These are phyloP conservation scores for Wickerhamomyces canadensis DNA, from an alignment of 805 yeast genomes.

Conservation along the genomic window DNA sequence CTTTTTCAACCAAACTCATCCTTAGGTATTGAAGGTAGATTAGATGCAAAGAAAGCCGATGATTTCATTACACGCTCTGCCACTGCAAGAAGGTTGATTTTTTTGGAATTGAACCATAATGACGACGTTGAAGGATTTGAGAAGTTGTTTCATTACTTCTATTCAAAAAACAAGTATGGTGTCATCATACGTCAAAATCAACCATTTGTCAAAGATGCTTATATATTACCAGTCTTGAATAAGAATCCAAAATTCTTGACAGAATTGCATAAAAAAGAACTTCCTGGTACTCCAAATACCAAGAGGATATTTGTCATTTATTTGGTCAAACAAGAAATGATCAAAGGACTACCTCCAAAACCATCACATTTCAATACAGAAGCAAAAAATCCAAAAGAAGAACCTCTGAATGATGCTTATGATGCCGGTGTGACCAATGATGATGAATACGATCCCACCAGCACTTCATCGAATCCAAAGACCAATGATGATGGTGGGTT, in stretches of 20 bases:
- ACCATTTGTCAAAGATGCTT: slow-evolving; percentile 40
- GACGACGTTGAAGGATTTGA: slow-evolving; percentile 17
- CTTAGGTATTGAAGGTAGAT: slow-evolving; percentile 56
- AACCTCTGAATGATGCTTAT: no score
- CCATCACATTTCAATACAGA: not conserved
- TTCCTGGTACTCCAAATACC: not conserved
- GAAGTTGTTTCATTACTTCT: slow-evolving; percentile 29
- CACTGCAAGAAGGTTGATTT: slow-evolving; percentile 45
- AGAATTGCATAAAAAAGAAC: slow-evolving; percentile 2
- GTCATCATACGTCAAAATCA: slow-evolving; percentile 35
- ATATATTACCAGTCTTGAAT: slow-evolving; percentile 30
- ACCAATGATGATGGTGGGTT: slow-evolving; percentile 4
- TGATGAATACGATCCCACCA: slow-evolving; percentile 1
- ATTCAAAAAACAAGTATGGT: slow-evolving; percentile 34
- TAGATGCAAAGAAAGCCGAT: slow-evolving; percentile 49
- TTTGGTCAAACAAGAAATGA: slow-evolving; percentile 19
- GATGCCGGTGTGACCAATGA: no score
- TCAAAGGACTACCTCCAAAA: not conserved
- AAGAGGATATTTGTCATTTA: slow-evolving; percentile 15
- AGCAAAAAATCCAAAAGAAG: no score
- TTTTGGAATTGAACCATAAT: slow-evolving; percentile 37
- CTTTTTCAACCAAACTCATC: slow-evolving; percentile 24
- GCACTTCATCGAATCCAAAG: not conserved
- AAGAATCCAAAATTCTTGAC: slow-evolving; percentile 18
- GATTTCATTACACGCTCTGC: slow-evolving; percentile 46